These are phyloP conservation scores for Corynespora cassiicola DNA, from an alignment of 2,329 filamentous ascomycete genomes.

Conservation along the genomic window DNA sequence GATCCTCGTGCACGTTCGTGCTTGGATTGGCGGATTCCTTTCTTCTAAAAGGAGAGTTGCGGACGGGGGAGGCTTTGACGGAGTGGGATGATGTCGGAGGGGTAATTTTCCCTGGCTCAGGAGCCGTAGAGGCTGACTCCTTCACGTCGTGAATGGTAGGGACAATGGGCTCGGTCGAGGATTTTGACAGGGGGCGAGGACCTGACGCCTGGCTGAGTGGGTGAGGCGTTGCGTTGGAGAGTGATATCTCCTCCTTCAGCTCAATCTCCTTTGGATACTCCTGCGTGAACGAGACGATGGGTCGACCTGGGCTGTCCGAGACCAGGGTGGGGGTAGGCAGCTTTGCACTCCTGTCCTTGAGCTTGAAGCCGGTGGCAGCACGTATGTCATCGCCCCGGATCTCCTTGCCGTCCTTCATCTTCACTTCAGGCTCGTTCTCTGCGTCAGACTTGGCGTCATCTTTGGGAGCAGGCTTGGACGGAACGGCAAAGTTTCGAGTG, in stretches of 20 bases:
- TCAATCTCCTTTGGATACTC: slow-evolving; percentile 80
- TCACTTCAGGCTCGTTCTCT: slow-evolving; percentile 46
- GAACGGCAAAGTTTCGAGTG: slow-evolving; percentile 66
- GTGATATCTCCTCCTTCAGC: slow-evolving; percentile 61
- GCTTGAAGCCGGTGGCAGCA: slow-evolving; percentile 85
- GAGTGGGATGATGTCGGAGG: no score
- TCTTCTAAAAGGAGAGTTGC: background rate
- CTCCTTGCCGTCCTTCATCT: slow-evolving; percentile 79
- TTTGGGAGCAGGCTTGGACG: no score
- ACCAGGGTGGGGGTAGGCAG: slow-evolving; percentile 89
- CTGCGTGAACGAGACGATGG: slow-evolving; percentile 95
- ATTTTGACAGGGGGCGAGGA: slow-evolving; percentile 40
- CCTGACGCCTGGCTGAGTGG: slow-evolving; percentile 24
- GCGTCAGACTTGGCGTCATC: slow-evolving; percentile 31
- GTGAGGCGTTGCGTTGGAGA: slow-evolving; percentile 25
- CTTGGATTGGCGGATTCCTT: background rate
- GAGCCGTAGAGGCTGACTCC: no score
- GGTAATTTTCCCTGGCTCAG: no score
- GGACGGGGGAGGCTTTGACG: background rate
- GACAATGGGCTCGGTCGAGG: slow-evolving; percentile 47
- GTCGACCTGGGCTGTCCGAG: slow-evolving; percentile 86
- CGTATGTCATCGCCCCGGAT: slow-evolving; percentile 87
- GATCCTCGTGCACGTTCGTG: slow-evolving; percentile 36
- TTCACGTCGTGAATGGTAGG: slow-evolving; percentile 62
- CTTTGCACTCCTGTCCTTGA: slow-evolving; percentile 85